Base-by-base conservation (phyloP, 345 rosid species). In the Citrus sp. region DNA sequence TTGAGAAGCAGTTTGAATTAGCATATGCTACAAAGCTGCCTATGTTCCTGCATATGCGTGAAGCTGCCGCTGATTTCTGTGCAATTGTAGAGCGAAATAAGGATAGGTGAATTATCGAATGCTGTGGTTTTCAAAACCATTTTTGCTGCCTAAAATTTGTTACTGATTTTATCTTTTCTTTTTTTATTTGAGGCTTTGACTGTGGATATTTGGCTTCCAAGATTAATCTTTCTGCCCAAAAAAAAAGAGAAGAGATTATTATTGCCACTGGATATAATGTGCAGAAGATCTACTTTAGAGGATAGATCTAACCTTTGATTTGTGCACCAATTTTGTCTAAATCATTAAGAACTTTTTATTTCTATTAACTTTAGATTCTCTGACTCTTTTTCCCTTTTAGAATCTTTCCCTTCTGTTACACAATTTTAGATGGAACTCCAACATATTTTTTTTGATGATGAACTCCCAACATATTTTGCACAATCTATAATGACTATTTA, bases 21-120 rank as follows among this genome's bases (percentile, higher is more conserved):
- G 98, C 98, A 72, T 70, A 86, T 86, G 92, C 92, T 40, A 92
- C 97, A 79, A 92, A 96, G 82, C 86, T 94, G 76, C 98, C 98
- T 2, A 92, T 96, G 98, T 96, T 96, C 83, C 86, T 96, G 66
- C 98, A 96, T 81, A 94, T 96, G 98, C 97, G 97, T 82, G 98
- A 94, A 63, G 98, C 98, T 71, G 95, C 93, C 51, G 85, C 75
- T 24, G 98, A 92, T 88, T 96, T 96, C 88, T 92, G 93, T 75
- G 92, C 93, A 88, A 89, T 92, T 70, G 68, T 94, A 73, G 92
- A 92, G 78, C 86, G 77, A 72, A 92, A 92, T 84, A 87, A 86
- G 81, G 84, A 80, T 72, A 94, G 92, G 99, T 93, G 80, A 74
- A 80, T 74, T 71, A 10, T 28, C 55, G 40, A 78, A 28, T 68